Percentiles rank a stretch among this genome's conserved stretches.
Conservation (phyloP, 306 rosid species). For the Ochetophila trinervis region DNA sequence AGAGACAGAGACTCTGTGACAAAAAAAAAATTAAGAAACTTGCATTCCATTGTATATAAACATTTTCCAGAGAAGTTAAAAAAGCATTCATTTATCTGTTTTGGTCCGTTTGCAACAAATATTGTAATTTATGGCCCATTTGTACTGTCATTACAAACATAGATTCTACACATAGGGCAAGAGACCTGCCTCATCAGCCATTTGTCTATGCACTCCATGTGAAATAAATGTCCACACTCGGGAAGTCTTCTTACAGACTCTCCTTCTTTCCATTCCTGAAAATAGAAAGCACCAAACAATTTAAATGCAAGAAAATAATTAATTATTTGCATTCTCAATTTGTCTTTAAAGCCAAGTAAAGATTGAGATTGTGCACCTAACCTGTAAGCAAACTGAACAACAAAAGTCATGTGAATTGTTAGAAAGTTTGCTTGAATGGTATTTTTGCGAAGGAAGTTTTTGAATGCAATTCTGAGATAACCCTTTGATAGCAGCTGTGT, state of each 20-base stretch:
- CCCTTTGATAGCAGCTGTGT: constrained; percentile 23
- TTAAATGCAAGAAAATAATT: too few relatives aligned
- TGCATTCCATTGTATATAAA: too few relatives aligned
- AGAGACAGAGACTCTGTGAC: too few relatives aligned
- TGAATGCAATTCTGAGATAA: constrained; percentile 33
- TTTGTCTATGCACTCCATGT: constrained; percentile 44
- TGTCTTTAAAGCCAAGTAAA: too few relatives aligned
- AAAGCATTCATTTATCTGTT: not conserved
- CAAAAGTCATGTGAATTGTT: constrained; percentile 21
- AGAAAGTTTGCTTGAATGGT: constrained; percentile 9
- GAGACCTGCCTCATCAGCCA: constrained; percentile 43
- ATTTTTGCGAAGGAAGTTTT: constrained; percentile 29
- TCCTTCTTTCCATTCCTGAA: constrained; percentile 41
- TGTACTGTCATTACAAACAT: not conserved
- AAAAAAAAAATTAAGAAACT: too few relatives aligned
- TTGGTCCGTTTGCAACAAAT: not conserved
- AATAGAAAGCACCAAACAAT: not conserved
- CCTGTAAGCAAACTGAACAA: constrained; percentile 59
- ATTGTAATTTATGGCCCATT: not conserved
- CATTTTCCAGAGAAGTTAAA: too few relatives aligned
- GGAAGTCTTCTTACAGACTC: constrained; percentile 45
- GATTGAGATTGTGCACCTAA: not conserved
- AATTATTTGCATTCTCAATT: too few relatives aligned
- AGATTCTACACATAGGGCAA: constrained; percentile 49
- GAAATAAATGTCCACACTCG: constrained; percentile 49